These are phyloP conservation scores for Geotrichum citri-aurantii DNA, from an alignment of 1,139 yeast genomes.

Conservation along the genomic window DNA sequence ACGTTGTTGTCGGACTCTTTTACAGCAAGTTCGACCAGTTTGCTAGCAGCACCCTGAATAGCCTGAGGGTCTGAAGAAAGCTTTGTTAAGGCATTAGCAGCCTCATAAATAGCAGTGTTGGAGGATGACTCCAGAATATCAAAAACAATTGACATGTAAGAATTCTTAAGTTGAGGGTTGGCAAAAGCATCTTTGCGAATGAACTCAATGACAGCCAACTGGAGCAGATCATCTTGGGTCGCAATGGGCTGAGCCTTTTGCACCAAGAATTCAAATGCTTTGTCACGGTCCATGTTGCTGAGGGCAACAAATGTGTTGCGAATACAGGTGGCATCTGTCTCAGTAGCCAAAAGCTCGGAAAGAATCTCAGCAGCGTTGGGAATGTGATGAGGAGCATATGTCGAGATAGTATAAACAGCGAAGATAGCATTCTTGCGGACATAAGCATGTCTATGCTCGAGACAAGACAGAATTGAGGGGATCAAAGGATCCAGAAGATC, in stretches of 20 bases:
- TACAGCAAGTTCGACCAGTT: constrained; percentile 81
- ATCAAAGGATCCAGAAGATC: constrained; percentile 93
- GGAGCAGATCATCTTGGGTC: constrained; percentile 76
- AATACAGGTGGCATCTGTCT: constrained; percentile 89
- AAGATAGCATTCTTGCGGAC: constrained; percentile 96
- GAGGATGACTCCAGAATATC: constrained; percentile 68
- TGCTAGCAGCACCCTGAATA: constrained; percentile 71
- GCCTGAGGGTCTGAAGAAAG: constrained; percentile 66
- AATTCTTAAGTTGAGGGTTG: constrained; percentile 59
- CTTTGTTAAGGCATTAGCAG: constrained; percentile 76
- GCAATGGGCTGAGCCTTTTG: constrained; percentile 59
- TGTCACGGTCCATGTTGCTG: constrained; percentile 75
- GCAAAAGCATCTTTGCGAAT: constrained; percentile 72
- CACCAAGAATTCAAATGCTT: constrained; percentile 77
- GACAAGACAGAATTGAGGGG: constrained; percentile 84
- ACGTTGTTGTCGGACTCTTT: constrained; percentile 92
- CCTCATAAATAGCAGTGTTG: constrained; percentile 83
- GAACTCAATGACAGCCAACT: constrained; percentile 86
- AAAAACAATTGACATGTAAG: constrained; percentile 65
- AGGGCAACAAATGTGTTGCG: constrained; percentile 92
- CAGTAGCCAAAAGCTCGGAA: constrained; percentile 65
- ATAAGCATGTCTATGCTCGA: constrained; percentile 95
- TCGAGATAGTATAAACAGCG: constrained; percentile 77
- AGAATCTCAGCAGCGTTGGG: constrained; percentile 93
- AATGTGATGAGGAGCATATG: constrained; percentile 70